Base-by-base conservation (phyloP, 148 eudicot genomes). In the Cornus suecica region DNA sequence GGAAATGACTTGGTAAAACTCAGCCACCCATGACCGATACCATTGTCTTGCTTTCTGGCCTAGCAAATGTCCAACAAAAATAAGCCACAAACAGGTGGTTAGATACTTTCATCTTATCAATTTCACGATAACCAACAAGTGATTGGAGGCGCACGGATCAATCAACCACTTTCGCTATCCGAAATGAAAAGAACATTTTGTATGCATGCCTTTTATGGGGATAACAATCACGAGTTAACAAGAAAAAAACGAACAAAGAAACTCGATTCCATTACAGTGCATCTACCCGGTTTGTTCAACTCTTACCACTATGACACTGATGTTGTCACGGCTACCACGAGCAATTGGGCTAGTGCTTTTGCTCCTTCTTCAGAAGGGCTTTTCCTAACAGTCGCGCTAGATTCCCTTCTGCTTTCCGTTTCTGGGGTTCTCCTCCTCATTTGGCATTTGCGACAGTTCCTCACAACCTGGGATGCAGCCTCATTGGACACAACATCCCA, bases 401-500 rank as follows among this genome's bases (percentile, higher is more conserved):
- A 31, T 67, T 32, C 8, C 7, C 42, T 37, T 37, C 42, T 37
- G 42, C 42, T 37, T 3, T 6, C 42, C 6, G 42, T 37, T 37
- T 37, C 42, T 37, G 6, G 42, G 42, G 42, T 37, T 37, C 42
- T 41, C 61, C 64, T 56, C 66, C 30, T 70, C 56, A 76, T n/a
- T 37, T 37, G 66, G 26, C 86, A 84, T 29, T 45, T 22, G 5
- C 77, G 62, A 68, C 78, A 83, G 42, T 31, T 68, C 15, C 82
- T 75, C 23, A 76, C 85, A 1, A 87, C 73, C 0, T 81, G 71
- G 69, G 87, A 88, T 0, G 88, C 88, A 9, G 79, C 31, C 14
- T 85, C 88, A 28, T 85, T 84, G 0, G 90, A 68, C 11, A 87
- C 65, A 0, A 79, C 87, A 34, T 88, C 90, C 90, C 90, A 87